Percentiles rank a stretch among this genome's conserved stretches.
phyloP scores from a whole-genome alignment of 164 flowering plant genomes.

The Magnolia sinica region DNA sequence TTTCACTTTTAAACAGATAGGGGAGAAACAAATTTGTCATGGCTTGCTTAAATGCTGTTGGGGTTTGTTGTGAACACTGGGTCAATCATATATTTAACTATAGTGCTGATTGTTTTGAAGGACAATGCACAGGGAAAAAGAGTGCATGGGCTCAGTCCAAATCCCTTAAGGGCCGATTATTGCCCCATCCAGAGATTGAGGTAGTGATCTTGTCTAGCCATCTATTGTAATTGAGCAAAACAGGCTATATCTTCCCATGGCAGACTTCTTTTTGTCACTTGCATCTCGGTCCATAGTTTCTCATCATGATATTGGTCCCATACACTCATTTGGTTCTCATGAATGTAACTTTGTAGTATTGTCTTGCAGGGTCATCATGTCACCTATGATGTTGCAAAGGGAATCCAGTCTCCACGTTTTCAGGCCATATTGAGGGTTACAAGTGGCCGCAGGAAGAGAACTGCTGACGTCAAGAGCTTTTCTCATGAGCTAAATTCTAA shows the following conservation, averaged over 20 bases:
- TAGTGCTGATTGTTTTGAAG: not conserved
- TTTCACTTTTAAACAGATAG: not conserved
- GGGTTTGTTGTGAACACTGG: too few species aligned
- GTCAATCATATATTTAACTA: not conserved
- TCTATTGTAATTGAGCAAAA: conserved; percentile 5
- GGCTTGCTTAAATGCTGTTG: not conserved
- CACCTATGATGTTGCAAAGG: conserved; percentile 49
- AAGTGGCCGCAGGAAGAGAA: conserved; percentile 75
- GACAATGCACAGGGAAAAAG: conserved; percentile 50
- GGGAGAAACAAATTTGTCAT: not conserved
- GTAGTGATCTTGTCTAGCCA: conserved; percentile 30
- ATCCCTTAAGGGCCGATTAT: conserved; percentile 38
- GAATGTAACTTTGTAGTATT: not conserved
- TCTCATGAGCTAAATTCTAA: conserved; percentile 97
- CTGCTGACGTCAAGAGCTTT: conserved; percentile 76
- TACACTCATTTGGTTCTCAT: conserved; percentile 4
- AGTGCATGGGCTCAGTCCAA: conserved; percentile 52
- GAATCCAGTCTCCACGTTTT: conserved; percentile 86
- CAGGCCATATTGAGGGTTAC: conserved; percentile 85
- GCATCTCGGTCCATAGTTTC: not conserved
- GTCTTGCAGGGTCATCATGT: conserved; percentile 46
- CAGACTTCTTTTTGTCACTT: not conserved
- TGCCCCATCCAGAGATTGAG: conserved; percentile 43
- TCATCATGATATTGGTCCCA: not conserved
- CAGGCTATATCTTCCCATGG: not conserved